phyloP scores from a whole-genome alignment of 2,329 filamentous ascomycete species.

The Arthroderma sp. region DNA sequence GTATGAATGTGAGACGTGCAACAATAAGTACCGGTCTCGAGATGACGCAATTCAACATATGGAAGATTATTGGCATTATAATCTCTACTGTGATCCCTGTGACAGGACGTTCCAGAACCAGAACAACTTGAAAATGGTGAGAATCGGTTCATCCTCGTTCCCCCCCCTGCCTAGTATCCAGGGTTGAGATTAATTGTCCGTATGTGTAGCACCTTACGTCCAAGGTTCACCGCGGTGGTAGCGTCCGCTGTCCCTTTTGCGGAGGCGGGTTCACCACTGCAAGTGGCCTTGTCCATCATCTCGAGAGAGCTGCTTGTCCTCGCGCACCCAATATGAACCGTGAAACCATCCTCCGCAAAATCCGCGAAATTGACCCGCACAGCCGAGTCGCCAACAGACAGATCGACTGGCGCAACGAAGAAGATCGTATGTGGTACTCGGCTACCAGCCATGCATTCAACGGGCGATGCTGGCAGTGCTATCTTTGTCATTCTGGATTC shows the following conservation, averaged over 20 bases:
- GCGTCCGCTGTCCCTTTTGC: slow-evolving; percentile 48
- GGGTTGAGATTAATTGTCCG: neutral
- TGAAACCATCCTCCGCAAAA: slow-evolving; percentile 36
- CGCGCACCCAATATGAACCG: slow-evolving; percentile 37
- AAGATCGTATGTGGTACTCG: slow-evolving; percentile 20
- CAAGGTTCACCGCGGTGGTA: slow-evolving; percentile 13
- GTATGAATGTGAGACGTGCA: slow-evolving; percentile 21
- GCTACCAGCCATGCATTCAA: slow-evolving; percentile 38
- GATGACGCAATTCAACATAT: neutral
- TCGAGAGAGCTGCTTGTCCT: slow-evolving; percentile 45
- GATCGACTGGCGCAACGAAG: slow-evolving; percentile 35
- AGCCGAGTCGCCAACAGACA: slow-evolving; percentile 43
- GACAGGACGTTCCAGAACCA: slow-evolving; percentile 21
- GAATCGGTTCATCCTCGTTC: neutral
- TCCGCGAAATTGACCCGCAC: slow-evolving; percentile 38
- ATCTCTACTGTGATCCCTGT: slow-evolving; percentile 24
- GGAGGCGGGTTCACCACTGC: slow-evolving; percentile 36
- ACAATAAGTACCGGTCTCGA: slow-evolving; percentile 16
- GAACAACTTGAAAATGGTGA: slow-evolving; percentile 25
- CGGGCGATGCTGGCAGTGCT: slow-evolving; percentile 39
- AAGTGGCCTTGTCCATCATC: slow-evolving; percentile 44
- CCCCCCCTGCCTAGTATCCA: neutral
- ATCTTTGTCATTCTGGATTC: slow-evolving; percentile 42
- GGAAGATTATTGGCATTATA: slow-evolving; percentile 12
- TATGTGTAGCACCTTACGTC: slow-evolving; percentile 44